Evolutionary conservation across 768 basidiomycete species (phyloP).

Genomic region (Dioszegia hungarica): DNA sequence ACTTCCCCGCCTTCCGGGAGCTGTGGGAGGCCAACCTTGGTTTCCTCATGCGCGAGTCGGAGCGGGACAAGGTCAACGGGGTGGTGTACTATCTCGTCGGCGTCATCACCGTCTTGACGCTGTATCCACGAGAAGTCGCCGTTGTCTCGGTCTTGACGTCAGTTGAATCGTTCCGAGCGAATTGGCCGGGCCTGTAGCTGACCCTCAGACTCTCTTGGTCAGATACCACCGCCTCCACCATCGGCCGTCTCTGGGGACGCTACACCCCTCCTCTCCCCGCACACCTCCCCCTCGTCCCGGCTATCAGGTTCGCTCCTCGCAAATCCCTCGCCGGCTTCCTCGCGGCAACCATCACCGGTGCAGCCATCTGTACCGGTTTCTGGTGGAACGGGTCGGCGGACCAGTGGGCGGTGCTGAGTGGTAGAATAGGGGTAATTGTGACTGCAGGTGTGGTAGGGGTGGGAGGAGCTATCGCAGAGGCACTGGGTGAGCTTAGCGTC

Average conservation of each 20-base stretch:
- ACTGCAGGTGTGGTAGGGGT: conserved; percentile 63
- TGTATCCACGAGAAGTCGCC: conserved; percentile 80
- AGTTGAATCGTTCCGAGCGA: conserved; percentile 43
- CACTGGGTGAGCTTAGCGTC: conserved; percentile 70
- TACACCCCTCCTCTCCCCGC: conserved; percentile 61
- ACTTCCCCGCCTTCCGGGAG: conserved; percentile 60
- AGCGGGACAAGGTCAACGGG: conserved; percentile 77
- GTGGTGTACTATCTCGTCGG: conserved; percentile 89
- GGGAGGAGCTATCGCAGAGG: conserved; percentile 80
- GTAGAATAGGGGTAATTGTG: conserved; percentile 53
- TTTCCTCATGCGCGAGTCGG: conserved; percentile 83
- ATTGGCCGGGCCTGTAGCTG: not conserved
- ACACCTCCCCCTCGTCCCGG: conserved; percentile 49
- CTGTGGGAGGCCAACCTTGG: conserved; percentile 69
- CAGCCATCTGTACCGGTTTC: conserved; percentile 63
- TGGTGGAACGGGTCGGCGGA: conserved; percentile 53
- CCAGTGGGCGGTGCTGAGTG: conserved; percentile 38
- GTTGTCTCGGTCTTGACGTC: conserved; percentile 86
- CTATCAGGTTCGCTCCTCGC: conserved; percentile 67
- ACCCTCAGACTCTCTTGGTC: conserved; percentile 79
- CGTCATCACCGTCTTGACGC: conserved; percentile 66
- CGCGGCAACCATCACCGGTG: conserved; percentile 70
- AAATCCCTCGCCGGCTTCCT: conserved; percentile 81
- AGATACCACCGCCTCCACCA: conserved; percentile 86
- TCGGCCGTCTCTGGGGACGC: conserved; percentile 79